Evolutionary conservation across 345 rosid species (phyloP), one percentile per base, ranked within the genome.

Genomic region (Sapria himalayana): DNA sequence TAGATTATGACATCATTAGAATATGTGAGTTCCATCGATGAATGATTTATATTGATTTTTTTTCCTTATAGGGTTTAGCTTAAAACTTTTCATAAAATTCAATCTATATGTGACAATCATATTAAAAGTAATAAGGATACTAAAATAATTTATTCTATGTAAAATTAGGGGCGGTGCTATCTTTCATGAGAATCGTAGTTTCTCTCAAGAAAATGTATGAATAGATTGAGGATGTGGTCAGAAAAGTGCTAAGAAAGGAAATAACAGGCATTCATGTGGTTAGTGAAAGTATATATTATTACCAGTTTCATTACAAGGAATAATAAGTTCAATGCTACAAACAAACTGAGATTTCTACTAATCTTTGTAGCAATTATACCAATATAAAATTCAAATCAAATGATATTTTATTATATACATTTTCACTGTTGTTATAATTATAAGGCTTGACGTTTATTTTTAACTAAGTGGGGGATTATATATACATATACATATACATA

Each of bases 401-500:
- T n/a, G n/a, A n/a, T n/a, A n/a, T n/a, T n/a, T n/a, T n/a, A n/a
- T n/a, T n/a, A n/a, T n/a, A n/a, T n/a, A n/a, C n/a, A n/a, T n/a
- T n/a, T n/a, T n/a, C n/a, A n/a, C n/a, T n/a, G n/a, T n/a, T n/a
- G n/a, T n/a, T n/a, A n/a, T n/a, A n/a, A n/a, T n/a, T n/a, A n/a
- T n/a, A n/a, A n/a, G n/a, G n/a, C n/a, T n/a, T n/a, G n/a, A n/a
- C n/a, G n/a, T n/a, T n/a, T n/a, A n/a, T n/a, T n/a, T n/a, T n/a
- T n/a, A n/a, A n/a, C n/a, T 41, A 36, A 22, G 15, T 74, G 14
- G 27, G 47, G 46, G 23, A 49, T 7, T 69, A n/a, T n/a, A n/a
- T n/a, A n/a, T n/a, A n/a, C n/a, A n/a, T n/a, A n/a, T n/a, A n/a
- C n/a, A n/a, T n/a, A n/a, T n/a, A n/a, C n/a, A n/a, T n/a, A n/a